Conservation (phyloP, 257 asterid species). For the Forsythia suspensa region DNA sequence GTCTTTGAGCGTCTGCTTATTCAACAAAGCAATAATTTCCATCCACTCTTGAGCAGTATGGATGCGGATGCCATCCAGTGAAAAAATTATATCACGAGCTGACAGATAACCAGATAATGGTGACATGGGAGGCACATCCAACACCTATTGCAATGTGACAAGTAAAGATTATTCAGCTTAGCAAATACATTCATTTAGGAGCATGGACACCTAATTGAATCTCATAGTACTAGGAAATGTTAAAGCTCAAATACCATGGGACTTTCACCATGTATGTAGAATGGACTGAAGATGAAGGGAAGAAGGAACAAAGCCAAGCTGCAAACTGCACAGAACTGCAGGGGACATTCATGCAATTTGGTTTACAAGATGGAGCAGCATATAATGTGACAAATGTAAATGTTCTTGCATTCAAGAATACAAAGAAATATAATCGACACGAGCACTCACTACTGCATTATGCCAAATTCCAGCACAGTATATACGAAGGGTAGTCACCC, state of each 20-base stretch:
- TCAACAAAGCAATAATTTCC: constrained; percentile 37
- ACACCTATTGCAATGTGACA: constrained; percentile 50
- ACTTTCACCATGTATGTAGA: constrained; percentile 61
- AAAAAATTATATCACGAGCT: constrained; percentile 56
- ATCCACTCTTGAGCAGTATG: constrained; percentile 66
- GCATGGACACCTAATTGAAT: constrained; percentile 8
- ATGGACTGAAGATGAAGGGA: constrained; percentile 64
- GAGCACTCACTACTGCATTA: constrained; percentile 70
- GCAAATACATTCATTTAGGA: constrained; percentile 11
- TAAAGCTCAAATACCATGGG: constrained; percentile 57
- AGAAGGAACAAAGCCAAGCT: constrained; percentile 51
- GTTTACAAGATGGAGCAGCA: constrained; percentile 24
- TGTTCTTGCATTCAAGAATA: neutral
- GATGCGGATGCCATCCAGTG: constrained; percentile 55
- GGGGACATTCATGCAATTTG: constrained; percentile 21
- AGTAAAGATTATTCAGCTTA: constrained; percentile 7
- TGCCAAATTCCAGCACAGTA: constrained; percentile 98
- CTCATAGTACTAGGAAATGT: constrained; percentile 14
- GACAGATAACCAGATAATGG: constrained; percentile 68
- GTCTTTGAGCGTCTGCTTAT: constrained; percentile 33
- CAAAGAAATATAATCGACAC: constrained; percentile 1
- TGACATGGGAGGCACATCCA: constrained; percentile 67
- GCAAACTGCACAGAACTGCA: constrained; percentile 79
- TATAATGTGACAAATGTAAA: neutral
- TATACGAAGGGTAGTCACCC: constrained; percentile 71